Evolutionary conservation across 208 protist species (phyloP).

Genomic region (Leishmania amazonensis): DNA sequence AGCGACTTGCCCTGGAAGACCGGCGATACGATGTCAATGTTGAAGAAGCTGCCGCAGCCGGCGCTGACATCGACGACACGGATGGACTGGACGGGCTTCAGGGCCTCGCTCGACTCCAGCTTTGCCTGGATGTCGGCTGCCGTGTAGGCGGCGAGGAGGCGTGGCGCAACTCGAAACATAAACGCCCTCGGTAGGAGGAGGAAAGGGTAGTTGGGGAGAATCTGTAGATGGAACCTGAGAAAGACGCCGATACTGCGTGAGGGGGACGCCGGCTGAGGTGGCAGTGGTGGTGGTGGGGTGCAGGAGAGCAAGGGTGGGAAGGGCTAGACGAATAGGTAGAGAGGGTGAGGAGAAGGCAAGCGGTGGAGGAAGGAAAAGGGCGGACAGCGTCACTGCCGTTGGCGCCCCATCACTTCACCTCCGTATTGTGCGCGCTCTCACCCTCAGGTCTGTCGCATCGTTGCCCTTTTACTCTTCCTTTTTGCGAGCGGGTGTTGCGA

Average conservation of each 20-base stretch:
- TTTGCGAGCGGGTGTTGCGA: not conserved
- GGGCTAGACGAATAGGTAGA: not conserved
- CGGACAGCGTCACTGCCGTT: not conserved
- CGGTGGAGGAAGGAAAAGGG: not conserved
- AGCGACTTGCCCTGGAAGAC: conserved; percentile 77
- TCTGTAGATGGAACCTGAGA: no score
- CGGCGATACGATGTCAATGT: conserved; percentile 74
- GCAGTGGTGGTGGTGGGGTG: not conserved
- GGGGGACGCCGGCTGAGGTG: not conserved
- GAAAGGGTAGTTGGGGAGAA: not conserved
- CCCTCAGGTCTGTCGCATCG: not conserved
- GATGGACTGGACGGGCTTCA: conserved; percentile 61
- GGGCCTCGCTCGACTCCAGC: conserved; percentile 43
- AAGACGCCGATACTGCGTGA: not conserved
- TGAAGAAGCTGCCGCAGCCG: conserved; percentile 87
- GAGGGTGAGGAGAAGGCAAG: not conserved
- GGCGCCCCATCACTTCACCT: not conserved
- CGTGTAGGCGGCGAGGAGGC: conserved; percentile 36
- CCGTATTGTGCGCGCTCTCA: not conserved
- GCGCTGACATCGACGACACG: conserved; percentile 75
- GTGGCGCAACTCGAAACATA: conserved; percentile 27
- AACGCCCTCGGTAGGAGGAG: not conserved
- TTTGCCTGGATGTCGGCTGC: conserved; percentile 80
- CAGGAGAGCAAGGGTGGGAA: not conserved
- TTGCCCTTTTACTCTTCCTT: not conserved